These are phyloP conservation scores for Sarcocystis neurona DNA, from an alignment of 169 alveolate species.

Conservation along the genomic window DNA sequence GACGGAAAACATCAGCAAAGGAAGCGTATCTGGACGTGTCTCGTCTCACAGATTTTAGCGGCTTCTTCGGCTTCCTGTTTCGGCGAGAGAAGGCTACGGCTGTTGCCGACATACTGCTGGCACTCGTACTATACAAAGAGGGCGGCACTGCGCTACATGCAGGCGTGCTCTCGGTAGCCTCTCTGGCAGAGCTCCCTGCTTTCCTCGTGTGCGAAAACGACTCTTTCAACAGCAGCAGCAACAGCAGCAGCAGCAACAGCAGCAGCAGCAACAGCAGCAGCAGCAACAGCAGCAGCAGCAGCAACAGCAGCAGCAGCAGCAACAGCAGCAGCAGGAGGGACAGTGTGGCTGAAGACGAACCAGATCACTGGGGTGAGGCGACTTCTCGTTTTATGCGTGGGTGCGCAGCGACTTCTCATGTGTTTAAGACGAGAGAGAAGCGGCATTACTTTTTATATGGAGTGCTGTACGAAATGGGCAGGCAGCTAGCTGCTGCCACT, in stretches of 20 bases:
- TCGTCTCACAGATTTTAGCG: background rate
- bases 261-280: background rate
- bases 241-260: background rate
- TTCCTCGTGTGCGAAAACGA: conserved; percentile 7
- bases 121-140: background rate
- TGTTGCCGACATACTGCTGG: background rate
- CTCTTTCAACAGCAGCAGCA: background rate
- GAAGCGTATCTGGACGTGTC: background rate
- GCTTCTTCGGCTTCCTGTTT: background rate
- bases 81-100: background rate
- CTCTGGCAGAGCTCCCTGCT: background rate
- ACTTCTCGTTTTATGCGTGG: background rate
- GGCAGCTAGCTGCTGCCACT: background rate
- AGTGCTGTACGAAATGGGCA: background rate
- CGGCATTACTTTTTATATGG: background rate
- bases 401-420: background rate
- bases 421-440: background rate
- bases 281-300: background rate
- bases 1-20: too few relatives aligned
- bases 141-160: background rate
- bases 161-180: background rate
- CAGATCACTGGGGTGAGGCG: background rate
- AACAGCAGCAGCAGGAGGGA: background rate
- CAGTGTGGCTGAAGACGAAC: background rate
- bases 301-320: background rate